Evolutionary conservation across 176 grass and related monocot species (phyloP).

Genomic region (Aegilops speltoides): DNA sequence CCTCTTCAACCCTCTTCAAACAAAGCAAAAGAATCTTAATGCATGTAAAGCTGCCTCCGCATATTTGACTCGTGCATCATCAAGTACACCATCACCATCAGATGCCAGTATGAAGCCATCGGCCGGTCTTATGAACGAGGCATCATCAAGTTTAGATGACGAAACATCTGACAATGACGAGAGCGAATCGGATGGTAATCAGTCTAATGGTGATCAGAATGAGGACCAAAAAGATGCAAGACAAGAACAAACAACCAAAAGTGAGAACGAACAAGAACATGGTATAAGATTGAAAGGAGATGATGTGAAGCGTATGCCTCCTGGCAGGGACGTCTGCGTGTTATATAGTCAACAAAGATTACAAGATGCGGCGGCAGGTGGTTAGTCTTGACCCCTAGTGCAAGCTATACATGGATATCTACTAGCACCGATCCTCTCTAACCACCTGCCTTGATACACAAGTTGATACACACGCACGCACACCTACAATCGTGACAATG

Average conservation of each 20-base stretch:
- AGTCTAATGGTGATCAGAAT: background rate
- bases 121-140: conserved; percentile 4
- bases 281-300: too few species aligned
- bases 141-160: conserved; percentile 16
- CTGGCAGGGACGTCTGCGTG: too few species aligned
- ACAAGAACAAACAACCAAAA: background rate
- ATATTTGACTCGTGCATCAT: conserved; percentile 21
- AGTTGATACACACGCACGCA: too few species aligned
- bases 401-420: too few species aligned
- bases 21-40: conserved; percentile 40
- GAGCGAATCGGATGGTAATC: background rate
- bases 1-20: conserved; percentile 8
- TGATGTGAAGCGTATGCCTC: too few species aligned
- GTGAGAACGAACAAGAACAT: too few species aligned
- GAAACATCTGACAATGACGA: conserved; percentile 23
- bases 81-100: background rate
- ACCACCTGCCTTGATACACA: too few species aligned
- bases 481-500: too few species aligned
- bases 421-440: too few species aligned
- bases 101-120: conserved; percentile 38
- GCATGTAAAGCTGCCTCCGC: conserved; percentile 45
- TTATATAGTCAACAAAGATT: too few species aligned
- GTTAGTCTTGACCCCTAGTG: too few species aligned
- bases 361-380: too few species aligned
- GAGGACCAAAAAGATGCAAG: background rate